Base-by-base conservation (phyloP, 345 rosid genomes). In the Salix exigua region DNA sequence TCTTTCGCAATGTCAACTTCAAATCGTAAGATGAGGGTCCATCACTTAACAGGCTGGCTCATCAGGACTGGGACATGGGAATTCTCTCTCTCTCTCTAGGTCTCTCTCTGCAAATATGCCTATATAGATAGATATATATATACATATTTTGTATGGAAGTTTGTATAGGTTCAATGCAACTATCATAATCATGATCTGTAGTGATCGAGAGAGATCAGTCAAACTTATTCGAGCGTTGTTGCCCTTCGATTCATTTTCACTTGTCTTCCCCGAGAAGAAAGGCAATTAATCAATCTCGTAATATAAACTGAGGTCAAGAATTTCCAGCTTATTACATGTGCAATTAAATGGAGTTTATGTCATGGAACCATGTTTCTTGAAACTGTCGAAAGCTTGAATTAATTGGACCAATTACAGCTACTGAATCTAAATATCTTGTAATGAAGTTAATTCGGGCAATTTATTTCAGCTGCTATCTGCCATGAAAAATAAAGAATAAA, bases 111-210 rank as follows among this genome's bases (percentile, higher is more conserved):
- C 25, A n/a, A n/a, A 58, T 23, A 9, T 58, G 23, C 4, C 23
- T 55, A 58, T 10, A 58, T 23, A 23, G 23, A 77, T 40, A 37
- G 63, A 66, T 48, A 30, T 30, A 30, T 53, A 55, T n/a, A 58
- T 10, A 23, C 10, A 77, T 40, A 30, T 68, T 62, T 61, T 12
- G 28, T 75, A 80, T 83, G 86, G 83, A 83, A 61, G 21, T 83
- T 76, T 80, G 86, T 70, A 75, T 64, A 81, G 84, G 80, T 84
- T 75, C 84, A 81, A 84, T 72, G 76, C 14, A 67, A 78, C 79
- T 25, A 83, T 83, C 72, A 37, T 73, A 72, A 81, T 75, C 75
- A 84, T 77, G 42, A 68, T 77, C 17, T 62, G 75, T 76, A 17
- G 78, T 72, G 72, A n/a, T n/a, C n/a, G n/a, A 66, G 55, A 53